Base-by-base conservation (phyloP, 129 eudicot species). In the Tagetes patula region DNA sequence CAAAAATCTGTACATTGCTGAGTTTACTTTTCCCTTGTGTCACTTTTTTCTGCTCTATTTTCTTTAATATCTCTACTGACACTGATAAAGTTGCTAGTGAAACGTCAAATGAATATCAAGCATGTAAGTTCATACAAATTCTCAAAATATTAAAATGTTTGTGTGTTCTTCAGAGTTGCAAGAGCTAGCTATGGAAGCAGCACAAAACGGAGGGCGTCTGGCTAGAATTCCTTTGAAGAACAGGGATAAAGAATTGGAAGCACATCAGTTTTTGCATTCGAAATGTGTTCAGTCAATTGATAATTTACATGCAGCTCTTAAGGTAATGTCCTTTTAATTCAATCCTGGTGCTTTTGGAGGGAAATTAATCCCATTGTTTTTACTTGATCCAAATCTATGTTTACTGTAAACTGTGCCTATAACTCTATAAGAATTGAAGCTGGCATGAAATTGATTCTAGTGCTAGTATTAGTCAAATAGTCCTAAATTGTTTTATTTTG, bases 191-290 rank as follows among this genome's bases (percentile, higher is more conserved):
- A 65, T 2, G 52, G 89, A 89, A 83, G 95, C 95, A 64, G 71
- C 80, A 50, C 65, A 71, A 70, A 77, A 70, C 64, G 98, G 89
- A 70, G 96, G 95, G 3, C 80, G 98, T 56, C 75, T 92, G 72
- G 98, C 96, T 70, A 80, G 95, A 47, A 14, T 67, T 60, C 96
- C 98, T 62, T 72, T 87, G 59, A 74, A 81, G 83, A 79, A 85
- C 82, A 85, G 33, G 73, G 79, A 39, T 54, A 76, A 77, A 73
- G 97, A 92, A 82, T 43, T 80, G 41, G 81, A 80, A 81, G 91
- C 97, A 62, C 97, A 89, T 78, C 84, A 78, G 66, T 70, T 83
- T 48, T 76, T 92, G 81, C 79, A 77, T 36, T 83, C 75, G 31
- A 75, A 56, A 50, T 73, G 87, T 8, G 46, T 59, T 75, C 79